phyloP scores from a whole-genome alignment of 768 basidiomycete genomes.

The Imleria badia region DNA sequence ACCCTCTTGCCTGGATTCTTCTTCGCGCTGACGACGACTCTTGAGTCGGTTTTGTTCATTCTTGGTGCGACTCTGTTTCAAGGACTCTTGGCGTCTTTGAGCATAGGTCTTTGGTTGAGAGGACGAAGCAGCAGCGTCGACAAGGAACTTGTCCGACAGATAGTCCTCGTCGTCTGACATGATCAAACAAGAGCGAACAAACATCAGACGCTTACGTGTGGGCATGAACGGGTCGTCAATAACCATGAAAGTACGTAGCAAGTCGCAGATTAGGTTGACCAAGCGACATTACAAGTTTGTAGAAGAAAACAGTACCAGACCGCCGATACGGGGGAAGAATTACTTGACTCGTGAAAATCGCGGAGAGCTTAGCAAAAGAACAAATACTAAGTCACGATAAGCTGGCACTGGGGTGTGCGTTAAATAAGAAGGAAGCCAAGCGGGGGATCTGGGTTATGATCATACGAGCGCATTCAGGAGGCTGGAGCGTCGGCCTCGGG shows the following conservation, averaged over 20 bases:
- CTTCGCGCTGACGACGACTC: conserved; percentile 61
- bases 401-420: conserved; percentile 23
- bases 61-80: conserved; percentile 55
- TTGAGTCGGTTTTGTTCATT: conserved; percentile 69
- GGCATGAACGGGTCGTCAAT: conserved; percentile 29
- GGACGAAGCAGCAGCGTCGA: conserved; percentile 35
- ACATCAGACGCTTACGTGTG: conserved; percentile 14
- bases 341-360: conserved; percentile 36
- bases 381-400: conserved; percentile 34
- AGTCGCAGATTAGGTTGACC: conserved; percentile 26
- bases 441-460: conserved; percentile 19
- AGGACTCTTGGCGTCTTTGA: conserved; percentile 66
- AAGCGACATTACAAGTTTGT: conserved; percentile 32
- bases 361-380: conserved; percentile 38
- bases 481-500: conserved; percentile 33
- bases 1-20: conserved; percentile 75
- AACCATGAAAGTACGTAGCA: conserved; percentile 30
- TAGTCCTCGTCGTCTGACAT: conserved; percentile 85
- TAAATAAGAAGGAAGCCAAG: conserved; percentile 30
- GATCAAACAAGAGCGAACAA: conserved; percentile 17
- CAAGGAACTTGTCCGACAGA: conserved; percentile 83
- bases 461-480: conserved; percentile 20
- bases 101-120: conserved; percentile 61
- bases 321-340: conserved; percentile 27
- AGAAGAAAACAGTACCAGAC: conserved; percentile 49